Base-by-base conservation (phyloP, 768 basidiomycete species). In the Zangia roseola region DNA sequence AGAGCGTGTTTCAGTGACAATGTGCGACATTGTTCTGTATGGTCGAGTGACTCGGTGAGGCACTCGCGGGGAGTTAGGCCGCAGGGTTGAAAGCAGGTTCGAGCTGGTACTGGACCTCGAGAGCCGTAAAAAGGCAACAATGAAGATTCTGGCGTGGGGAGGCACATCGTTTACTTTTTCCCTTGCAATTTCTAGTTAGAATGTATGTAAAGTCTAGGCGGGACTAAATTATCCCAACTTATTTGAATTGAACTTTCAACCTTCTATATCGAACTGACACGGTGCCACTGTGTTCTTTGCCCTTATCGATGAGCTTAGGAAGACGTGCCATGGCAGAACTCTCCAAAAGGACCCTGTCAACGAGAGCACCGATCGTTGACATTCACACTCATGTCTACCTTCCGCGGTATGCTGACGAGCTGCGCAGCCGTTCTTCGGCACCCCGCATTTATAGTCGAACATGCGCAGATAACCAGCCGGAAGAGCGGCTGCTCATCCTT, bases 381-480 rank as follows among this genome's bases (percentile, higher is more conserved):
- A 74, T 94, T 26, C 91, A 94, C 73, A 89, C 88, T 5, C 91
- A 94, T 55, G 79, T 92, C 35, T 94, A 91, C 61, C 78, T 91
- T 17, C 88, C 90, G 2, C 77, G 87, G 28, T 93, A 94, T 65
- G 80, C 83, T 17, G 71, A 82, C 0, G 69, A 91, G 42, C 72
- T 93, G 39, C 79, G 88, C 35, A 73, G 80, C 28, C 80, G 91
- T 35, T 67, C 77, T 4, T 64, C 71, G 14, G 85, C 81, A 2
- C 89, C 91, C 20, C 78, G 83, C 34, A 90, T 91, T 55, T 74
- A 86, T 50, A 70, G 71, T 30, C 69, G 76, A 13, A 65, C 65
- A 2, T 67, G 45, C 5, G 46, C 72, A 16, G 72, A 80, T 19
- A 79, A 77, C 34, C 67, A 68, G 50, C 59, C 67, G 3, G 85